Evolutionary conservation across 129 eudicot species (phyloP), one percentile per base, ranked within the genome.

Genomic region (Flaveria linearis): DNA sequence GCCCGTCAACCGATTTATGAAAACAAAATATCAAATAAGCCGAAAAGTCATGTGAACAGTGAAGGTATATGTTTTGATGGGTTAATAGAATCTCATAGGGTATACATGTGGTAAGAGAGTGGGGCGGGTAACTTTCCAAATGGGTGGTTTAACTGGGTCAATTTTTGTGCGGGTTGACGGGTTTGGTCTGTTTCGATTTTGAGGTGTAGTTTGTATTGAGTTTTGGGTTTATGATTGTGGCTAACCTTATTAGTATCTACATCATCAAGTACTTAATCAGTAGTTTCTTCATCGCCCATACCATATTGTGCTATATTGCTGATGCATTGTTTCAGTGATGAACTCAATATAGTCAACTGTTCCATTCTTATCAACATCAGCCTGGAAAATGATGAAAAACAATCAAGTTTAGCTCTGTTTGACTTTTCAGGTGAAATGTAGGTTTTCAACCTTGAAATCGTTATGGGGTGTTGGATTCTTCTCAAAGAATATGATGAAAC

Each of bases 221-320:
- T 49, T 47, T 28, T 7, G 13, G 41, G 43, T 42, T n/a, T 28
- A 25, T 66, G 20, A 56, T 25, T 66, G 52, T 55, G 0, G 36
- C 75, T 57, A 71, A 91, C 97, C 76, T 82, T 87, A 78, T 93
- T 86, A 8, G 93, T 87, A 66, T 93, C 98, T 7, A 93, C 91
- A 65, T 93, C 98, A 23, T 86, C 78, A 30, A 94, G 80, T 72
- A 91, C 82, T 83, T 93, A 96, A 47, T 87, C 85, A 60, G 86
- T 91, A 36, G 96, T 94, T 78, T 88, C 93, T 68, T 91, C 96
- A 71, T 91, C 93, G 36, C 96, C 96, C 91, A 91, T 91, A 88
- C 92, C 9, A 88, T 85, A 68, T 74, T 88, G 97, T 6, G 88
- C 92, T 6, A 88, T 85, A 68, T 74, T 88, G 97, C 28, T 90